Base-by-base conservation (phyloP, 352 stramenopile genomes). In the Phytophthora colocasiae region DNA sequence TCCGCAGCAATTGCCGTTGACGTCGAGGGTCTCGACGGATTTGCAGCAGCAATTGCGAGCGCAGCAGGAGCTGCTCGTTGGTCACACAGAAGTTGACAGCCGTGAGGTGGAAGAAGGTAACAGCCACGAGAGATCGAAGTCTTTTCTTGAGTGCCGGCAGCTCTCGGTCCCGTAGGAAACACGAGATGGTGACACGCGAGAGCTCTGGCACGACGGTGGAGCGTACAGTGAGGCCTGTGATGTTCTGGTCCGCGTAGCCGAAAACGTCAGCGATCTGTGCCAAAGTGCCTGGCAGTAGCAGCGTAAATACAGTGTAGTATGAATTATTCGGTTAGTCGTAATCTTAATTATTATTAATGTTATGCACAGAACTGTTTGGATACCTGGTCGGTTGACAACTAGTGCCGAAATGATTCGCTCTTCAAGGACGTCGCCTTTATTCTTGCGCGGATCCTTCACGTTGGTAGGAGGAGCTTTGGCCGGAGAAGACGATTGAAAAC, bases 51-150 rank as follows among this genome's bases (percentile, higher is more conserved):
- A 84, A 46, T 57, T 93, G 85, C 1, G 81, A 89, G 17, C 82
- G 81, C 44, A 93, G 56, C 41, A 93, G 53, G 15, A 89, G 66
- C 48, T 91, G 79, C 27, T 89, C 75, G 69, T 85, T 90, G 50
- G 82, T 63, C 22, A 91, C 64, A 31, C 82, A 91, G 27, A 85
- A 87, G 17, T 67, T 65, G 68, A 86, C 73, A 19, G 78, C 89
- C 31, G 85, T 93, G 49, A 92, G 75, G 54, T 93, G 85, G 74
- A 91, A 91, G 58, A 93, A 93, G 12, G 85, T 91, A 46, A 93
- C 71, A 51, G 70, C 80, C 46, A 93, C 85, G 2, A 93, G 78
- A 22, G 83, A 70, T 1, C 77, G 69, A 24, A 92, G 78, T 0
- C 83, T 77, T 34, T 79, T 85, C 62, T 90, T 78, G 31, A 93